phyloP scores from a whole-genome alignment of 1,284 basidiomycete species.

The Earliella scabrosa region DNA sequence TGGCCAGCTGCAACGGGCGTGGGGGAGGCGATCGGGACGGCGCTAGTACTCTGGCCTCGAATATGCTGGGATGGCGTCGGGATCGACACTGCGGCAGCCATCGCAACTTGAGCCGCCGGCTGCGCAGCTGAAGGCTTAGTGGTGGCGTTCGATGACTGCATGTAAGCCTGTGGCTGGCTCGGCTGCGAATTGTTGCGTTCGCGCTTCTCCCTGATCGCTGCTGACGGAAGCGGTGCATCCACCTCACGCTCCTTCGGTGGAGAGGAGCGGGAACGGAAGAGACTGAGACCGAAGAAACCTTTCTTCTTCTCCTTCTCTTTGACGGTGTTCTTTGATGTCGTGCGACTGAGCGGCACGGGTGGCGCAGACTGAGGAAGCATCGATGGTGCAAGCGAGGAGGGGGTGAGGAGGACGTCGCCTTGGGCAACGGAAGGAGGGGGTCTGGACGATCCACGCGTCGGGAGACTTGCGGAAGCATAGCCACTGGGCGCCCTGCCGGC shows the following conservation, averaged over 20 bases:
- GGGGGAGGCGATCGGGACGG: conserved; percentile 23
- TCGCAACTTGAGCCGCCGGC: conserved; percentile 10
- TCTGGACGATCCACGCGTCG: conserved; percentile 21
- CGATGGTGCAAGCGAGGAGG: conserved; percentile 36
- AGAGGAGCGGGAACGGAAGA: conserved; percentile 43
- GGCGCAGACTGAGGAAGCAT: conserved; percentile 26
- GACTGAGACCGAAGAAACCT: conserved; percentile 39
- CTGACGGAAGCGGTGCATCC: conserved; percentile 27
- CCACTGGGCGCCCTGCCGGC: background rate
- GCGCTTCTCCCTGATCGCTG: conserved; percentile 25
- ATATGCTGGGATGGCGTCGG: conserved; percentile 17
- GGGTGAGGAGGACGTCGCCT: conserved; percentile 32
- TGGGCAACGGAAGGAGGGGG: conserved; percentile 25
- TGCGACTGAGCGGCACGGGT: conserved; percentile 14
- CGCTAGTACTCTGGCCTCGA: conserved; percentile 7
- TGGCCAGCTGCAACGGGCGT: conserved; percentile 34
- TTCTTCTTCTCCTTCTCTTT: conserved; percentile 34
- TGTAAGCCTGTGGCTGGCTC: conserved; percentile 17
- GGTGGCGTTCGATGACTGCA: conserved; percentile 4
- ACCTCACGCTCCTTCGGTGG: conserved; percentile 36
- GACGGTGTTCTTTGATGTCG: conserved; percentile 28
- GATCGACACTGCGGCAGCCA: conserved; percentile 25
- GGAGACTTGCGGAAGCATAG: conserved; percentile 14
- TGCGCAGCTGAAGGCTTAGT: background rate
- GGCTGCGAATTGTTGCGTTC: conserved; percentile 33